Evolutionary conservation across 1,284 basidiomycete genomes (phyloP), one percentile per base, ranked within the genome.

Genomic region (Cutaneotrichosporon arboriforme): DNA sequence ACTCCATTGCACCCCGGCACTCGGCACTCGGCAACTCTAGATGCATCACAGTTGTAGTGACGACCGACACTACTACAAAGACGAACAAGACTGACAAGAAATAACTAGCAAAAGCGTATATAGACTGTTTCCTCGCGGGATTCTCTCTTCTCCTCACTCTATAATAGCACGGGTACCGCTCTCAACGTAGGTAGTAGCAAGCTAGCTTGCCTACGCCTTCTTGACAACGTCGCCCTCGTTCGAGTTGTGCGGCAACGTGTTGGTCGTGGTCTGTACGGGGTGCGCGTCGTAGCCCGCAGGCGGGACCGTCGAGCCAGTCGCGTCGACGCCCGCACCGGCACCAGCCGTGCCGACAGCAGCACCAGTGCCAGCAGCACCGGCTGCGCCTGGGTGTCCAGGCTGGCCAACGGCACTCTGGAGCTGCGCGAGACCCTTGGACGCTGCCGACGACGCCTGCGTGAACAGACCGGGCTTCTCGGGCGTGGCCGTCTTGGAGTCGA

Each of bases 391-490:
- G 15, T 13, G 21, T 36, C 40, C 46, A 62, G 59, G 36, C 43
- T 34, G 26, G 31, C 43, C 43, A 9, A 54, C 39, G 15, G 57
- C 49, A 35, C 49, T 44, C 38, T 54, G 40, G 33, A 69, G 60
- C 53, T 63, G 65, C 39, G 66, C 62, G 4, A 67, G 59, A 35
- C 65, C 67, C 47, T 61, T 67, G 21, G 65, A 52, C 13, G 65
- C 62, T 12, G 63, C 67, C 35, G 63, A 61, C 17, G 63, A 58
- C 7, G 68, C 59, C 58, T 72, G 72, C 21, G 67, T 70, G 52
- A 70, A 63, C 44, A 72, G 54, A 22, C 73, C 73, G 5, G 72
- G 72, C 60, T 73, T 69, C n/a, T 62, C 61, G 21, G 61, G 53
- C 8, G 70, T 65, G 14, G 69, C 64, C 14, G 73, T 73, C 59